Evolutionary conservation across 2,329 filamentous ascomycete genomes (phyloP), one percentile per base, ranked within the genome.

Genomic region (Lachnellula arida): DNA sequence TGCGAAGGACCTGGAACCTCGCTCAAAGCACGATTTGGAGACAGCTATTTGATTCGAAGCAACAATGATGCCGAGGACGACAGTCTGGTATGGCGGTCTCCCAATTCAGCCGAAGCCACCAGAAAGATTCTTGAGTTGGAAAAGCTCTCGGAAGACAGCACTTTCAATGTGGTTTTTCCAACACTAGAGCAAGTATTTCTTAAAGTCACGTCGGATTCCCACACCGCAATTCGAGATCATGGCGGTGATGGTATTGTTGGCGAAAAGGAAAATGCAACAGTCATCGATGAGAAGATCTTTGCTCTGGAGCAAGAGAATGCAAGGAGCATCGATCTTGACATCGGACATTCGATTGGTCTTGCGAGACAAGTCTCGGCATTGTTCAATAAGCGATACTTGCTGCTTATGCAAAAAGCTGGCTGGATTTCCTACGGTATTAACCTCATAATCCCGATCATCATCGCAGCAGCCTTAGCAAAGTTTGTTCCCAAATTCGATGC

Each of bases 121-220:
- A 69, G 70, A 1, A 80, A 85, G 56, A 76, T 85, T n/a, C 70
- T 74, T 15, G 69, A 75, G 46, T 71, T 87, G 11, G 81, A 86
- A 64, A 68, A 74, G 15, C 69, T 78, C 23, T 77, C 78, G 1
- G 72, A 84, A 25, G 74, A 75, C 39, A 78, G 84, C 49, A 61
- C 61, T 14, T 87, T 85, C 65, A 78, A 83, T 55, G 79, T 86
- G 56, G 78, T 78, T 54, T 84, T 83, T 2, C 84, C 84, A 2
- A 85, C 82, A 0, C 81, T 87, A 23, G 84, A 87, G 65, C 83
- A 87, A 60, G 83, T 86, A 0, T 87, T 87, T 68, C 71, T 87
- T n/a, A 84, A 81, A 57, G 75, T 86, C 42, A 82, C 84, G 0
- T 79, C 81, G 60, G 82, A 85, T 63, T 79, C 81, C 59, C 81